Evolutionary conservation across 495 filamentous ascomycete species (phyloP), one percentile per base, ranked within the genome.

Genomic region (Ascodesmis nigricans): DNA sequence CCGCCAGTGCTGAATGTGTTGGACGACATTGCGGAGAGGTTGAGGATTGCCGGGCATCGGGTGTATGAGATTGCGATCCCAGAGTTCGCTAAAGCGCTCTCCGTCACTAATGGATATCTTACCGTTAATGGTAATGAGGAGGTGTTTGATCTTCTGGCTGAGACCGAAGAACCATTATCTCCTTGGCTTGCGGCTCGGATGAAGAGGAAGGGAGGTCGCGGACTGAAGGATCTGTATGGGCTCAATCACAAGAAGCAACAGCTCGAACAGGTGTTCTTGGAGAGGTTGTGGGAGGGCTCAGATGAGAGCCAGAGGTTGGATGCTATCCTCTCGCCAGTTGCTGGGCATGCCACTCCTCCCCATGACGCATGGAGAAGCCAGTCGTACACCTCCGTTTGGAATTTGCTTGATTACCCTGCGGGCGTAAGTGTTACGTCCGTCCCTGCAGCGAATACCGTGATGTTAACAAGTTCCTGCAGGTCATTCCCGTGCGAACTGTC

Each of bases 321-420:
- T 55, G 73, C 73, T 3, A 68, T 87, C 28, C 56, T 87, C 0
- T 69, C 63, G 33, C 74, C 77, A 0, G 64, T 59, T 0, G 66
- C 64, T 9, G 63, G 66, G 0, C 64, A 69, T 9, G 62, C 61
- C 0, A 73, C 76, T 0, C 62, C 69, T 3, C 61, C 60, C 33
- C 60, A 72, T 30, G 64, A 66, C 21, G 66, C 65, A 9, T 58
- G 65, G 0, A 62, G 64, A 10, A 78, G 75, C 47, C 78, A 73
- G 75, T 62, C 63, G 9, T 83, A 79, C 34, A 77, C 72, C 0
- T 56, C 60, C 2, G 66, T 76, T 39, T 83, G 75, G 73, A 81
- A 83, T 43, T 44, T 78, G 22, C 53, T 79, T 0, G 73, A 79
- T 46, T 71, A 72, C 40, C 76, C 71, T 6, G 64, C 61, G 14